These are phyloP conservation scores for Trichoderma sp. DNA, from an alignment of 2,329 filamentous ascomycete species.

Conservation along the genomic window DNA sequence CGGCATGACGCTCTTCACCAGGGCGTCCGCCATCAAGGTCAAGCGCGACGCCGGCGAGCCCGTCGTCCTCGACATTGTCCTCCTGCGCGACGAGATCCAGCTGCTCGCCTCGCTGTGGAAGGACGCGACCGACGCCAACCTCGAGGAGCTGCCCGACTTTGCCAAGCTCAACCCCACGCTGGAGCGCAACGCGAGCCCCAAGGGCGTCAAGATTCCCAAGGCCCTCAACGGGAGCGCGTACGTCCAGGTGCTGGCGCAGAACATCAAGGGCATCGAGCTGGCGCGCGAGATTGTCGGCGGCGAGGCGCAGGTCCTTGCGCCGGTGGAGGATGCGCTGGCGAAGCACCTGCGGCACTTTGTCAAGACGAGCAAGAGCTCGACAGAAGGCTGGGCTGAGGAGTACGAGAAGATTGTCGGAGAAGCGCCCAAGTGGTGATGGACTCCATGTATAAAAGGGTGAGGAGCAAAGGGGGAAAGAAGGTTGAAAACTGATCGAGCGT, in stretches of 20 bases:
- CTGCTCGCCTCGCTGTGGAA: slow-evolving; percentile 38
- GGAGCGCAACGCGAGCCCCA: slow-evolving; percentile 26
- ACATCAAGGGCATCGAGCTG: slow-evolving; percentile 48
- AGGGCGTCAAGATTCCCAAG: slow-evolving; percentile 17
- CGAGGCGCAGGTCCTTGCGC: slow-evolving; percentile 39
- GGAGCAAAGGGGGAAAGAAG: too few relatives aligned
- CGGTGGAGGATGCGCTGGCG: slow-evolving; percentile 45
- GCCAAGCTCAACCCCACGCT: slow-evolving; percentile 33
- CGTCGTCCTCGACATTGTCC: slow-evolving; percentile 34
- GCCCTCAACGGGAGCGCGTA: slow-evolving; percentile 37
- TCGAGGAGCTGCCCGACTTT: slow-evolving; percentile 35
- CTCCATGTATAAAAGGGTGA: neutral
- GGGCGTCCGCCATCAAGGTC: slow-evolving; percentile 36
- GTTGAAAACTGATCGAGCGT: too few relatives aligned
- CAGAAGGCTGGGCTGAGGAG: slow-evolving; percentile 32
- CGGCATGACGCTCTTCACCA: slow-evolving; percentile 39
- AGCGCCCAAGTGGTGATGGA: slow-evolving; percentile 37
- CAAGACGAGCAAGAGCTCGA: slow-evolving; percentile 28
- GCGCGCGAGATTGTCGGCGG: slow-evolving; percentile 47
- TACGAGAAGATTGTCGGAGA: slow-evolving; percentile 38
- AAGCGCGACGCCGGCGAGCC: slow-evolving; percentile 34
- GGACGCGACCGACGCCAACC: slow-evolving; percentile 29
- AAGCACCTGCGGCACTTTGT: slow-evolving; percentile 43
- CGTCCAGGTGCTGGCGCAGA: slow-evolving; percentile 37
- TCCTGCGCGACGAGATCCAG: slow-evolving; percentile 38